phyloP scores from a whole-genome alignment of 768 basidiomycete species.

The Mycena latifolia region DNA sequence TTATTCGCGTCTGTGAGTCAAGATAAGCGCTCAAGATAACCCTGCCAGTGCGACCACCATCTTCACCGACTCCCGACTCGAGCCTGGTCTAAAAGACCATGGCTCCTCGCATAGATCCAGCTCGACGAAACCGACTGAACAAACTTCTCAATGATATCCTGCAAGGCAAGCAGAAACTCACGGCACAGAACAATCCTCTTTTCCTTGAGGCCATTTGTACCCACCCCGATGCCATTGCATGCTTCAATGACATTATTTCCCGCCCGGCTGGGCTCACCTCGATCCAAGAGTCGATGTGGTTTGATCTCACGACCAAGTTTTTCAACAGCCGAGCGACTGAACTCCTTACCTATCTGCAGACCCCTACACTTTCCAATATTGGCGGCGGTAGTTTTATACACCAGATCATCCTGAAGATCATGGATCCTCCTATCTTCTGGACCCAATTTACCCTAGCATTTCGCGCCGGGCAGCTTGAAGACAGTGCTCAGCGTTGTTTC shows the following conservation, averaged over 20 bases:
- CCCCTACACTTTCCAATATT: conserved; percentile 50
- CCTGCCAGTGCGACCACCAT: neutral
- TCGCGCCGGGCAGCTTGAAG: conserved; percentile 45
- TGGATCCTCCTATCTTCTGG: conserved; percentile 69
- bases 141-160: conserved; percentile 14
- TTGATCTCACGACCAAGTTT: conserved; percentile 51
- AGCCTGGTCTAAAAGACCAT: conserved; percentile 1
- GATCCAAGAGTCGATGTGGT: conserved; percentile 56
- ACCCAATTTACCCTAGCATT: conserved; percentile 50
- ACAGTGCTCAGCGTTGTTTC: conserved; percentile 44
- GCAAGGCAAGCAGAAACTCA: conserved; percentile 3
- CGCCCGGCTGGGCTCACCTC: conserved; percentile 50
- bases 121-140: conserved; percentile 1
- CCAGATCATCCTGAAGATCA: conserved; percentile 53
- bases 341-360: conserved; percentile 53
- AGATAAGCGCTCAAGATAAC: conserved; percentile 1
- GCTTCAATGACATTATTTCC: conserved; percentile 52
- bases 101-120: conserved; percentile 5
- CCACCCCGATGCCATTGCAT: conserved; percentile 33
- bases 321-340: conserved; percentile 55
- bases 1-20: neutral
- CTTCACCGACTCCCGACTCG: neutral
- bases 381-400: conserved; percentile 57
- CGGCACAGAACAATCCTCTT: conserved; percentile 9
- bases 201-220: conserved; percentile 17